Percentiles rank a stretch among this genome's conserved stretches.
Evolutionary conservation across 164 flowering plant species (phyloP).

Genomic region (Stephania japonica): DNA sequence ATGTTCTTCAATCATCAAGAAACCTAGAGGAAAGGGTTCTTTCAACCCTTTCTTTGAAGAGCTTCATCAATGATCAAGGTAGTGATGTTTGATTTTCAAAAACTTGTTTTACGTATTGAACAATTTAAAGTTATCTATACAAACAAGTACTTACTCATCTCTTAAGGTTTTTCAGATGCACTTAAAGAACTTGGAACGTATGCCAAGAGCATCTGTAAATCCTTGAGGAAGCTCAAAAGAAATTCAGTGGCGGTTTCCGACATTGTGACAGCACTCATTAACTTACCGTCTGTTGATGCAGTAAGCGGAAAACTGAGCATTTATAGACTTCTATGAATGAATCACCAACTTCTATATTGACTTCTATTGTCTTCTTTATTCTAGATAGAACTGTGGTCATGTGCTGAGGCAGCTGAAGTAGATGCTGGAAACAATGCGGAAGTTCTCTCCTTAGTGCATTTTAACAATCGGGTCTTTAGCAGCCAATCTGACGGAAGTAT

Average conservation of each 20-base stretch:
- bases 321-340: background rate
- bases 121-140: background rate
- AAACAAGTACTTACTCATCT: background rate
- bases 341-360: background rate
- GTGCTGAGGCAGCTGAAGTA: slow-evolving; percentile 40
- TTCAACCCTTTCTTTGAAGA: slow-evolving; percentile 54
- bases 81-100: slow-evolving; percentile 1
- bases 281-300: slow-evolving; percentile 53
- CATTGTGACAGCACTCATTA: slow-evolving; percentile 53
- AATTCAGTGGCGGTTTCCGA: slow-evolving; percentile 38
- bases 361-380: slow-evolving; percentile 7
- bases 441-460: slow-evolving; percentile 45
- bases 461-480: slow-evolving; percentile 45
- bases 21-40: slow-evolving; percentile 62
- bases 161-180: slow-evolving; percentile 35
- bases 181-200: slow-evolving; percentile 46
- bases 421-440: slow-evolving; percentile 53
- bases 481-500: slow-evolving; percentile 78
- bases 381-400: slow-evolving; percentile 64
- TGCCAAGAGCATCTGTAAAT: slow-evolving; percentile 57
- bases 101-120: background rate
- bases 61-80: slow-evolving; percentile 55
- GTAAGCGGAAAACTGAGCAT: slow-evolving; percentile 33
- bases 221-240: slow-evolving; percentile 56
- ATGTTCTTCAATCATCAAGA: slow-evolving; percentile 62